phyloP scores from a whole-genome alignment of 495 filamentous ascomycete genomes.

The Aspergillus kassunensis region DNA sequence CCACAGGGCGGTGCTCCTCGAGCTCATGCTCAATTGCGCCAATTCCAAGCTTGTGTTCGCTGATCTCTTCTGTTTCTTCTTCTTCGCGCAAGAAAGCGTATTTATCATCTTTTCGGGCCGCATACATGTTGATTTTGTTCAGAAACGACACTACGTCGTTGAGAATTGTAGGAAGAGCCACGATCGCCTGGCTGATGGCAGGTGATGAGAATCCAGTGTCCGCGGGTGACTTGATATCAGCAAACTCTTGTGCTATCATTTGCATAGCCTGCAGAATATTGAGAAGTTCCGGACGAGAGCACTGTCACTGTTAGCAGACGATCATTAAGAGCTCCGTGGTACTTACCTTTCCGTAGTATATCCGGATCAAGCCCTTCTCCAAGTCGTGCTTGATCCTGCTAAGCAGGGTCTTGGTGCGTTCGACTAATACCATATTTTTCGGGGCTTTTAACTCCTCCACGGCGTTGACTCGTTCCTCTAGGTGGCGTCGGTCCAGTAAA shows the following conservation, averaged over 20 bases:
- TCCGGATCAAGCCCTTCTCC: constrained; percentile 86
- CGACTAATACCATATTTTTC: constrained; percentile 59
- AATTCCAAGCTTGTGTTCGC: constrained; percentile 86
- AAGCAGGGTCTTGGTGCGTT: constrained; percentile 68
- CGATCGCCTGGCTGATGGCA: constrained; percentile 68
- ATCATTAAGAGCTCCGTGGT: not conserved
- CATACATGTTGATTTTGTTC: constrained; percentile 79
- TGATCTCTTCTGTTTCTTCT: constrained; percentile 80
- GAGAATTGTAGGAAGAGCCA: constrained; percentile 70
- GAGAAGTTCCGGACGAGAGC: constrained; percentile 85
- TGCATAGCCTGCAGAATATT: constrained; percentile 81
- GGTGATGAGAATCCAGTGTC: constrained; percentile 72
- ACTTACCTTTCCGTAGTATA: constrained; percentile 83
- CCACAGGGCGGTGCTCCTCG: constrained; percentile 65
- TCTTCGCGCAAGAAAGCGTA: constrained; percentile 89
- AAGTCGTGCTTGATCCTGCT: constrained; percentile 73
- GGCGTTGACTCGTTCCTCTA: constrained; percentile 81
- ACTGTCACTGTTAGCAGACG: constrained; percentile 44
- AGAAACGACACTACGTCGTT: constrained; percentile 67
- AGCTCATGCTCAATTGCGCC: constrained; percentile 85
- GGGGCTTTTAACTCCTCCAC: constrained; percentile 83
- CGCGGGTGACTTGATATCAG: constrained; percentile 55
- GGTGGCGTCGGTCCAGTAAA: constrained; percentile 67
- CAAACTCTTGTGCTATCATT: constrained; percentile 70
- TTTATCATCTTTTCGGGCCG: constrained; percentile 84